Base-by-base conservation (phyloP, 148 eudicot genomes). In the Chenopodium album region DNA sequence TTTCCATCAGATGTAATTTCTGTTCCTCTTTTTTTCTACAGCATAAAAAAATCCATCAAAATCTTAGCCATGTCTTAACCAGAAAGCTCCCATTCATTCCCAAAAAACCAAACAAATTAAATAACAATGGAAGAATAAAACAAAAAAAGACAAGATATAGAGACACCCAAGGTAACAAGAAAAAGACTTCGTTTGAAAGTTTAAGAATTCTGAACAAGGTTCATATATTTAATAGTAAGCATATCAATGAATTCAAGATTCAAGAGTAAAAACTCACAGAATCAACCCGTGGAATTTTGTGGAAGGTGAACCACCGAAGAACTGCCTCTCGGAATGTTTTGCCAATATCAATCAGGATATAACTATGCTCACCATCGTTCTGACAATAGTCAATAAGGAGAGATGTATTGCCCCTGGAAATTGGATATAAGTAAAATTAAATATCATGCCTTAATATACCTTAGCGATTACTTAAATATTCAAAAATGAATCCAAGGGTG, bases 301-400 rank as follows among this genome's bases (percentile, higher is more conserved):
- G 88, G 68, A 82, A 82, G 69, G 98, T 92, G 84, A 95, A 95
- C 98, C 98, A 95, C 76, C 98, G 90, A 71, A 95, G 91, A 26
- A 91, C 98, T 86, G 90, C 93, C 85, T 93, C 98, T 78, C 97
- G 80, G 72, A 93, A 93, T 20, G 93, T 93, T 92, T 95, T 93
- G 69, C 98, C 98, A 83, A 90, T 91, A 88, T 93, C 98, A 50
- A 95, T 92, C 88, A 93, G 68, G 75, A 93, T 89, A 81, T 93
- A 95, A 56, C 81, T 85, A 81, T 90, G 94, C 54, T 89, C 88
- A 34, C 88, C 92, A 47, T 82, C 84, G 68, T 70, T 79, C 10
- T 71, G 83, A 74, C 88, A 88, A 88, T 91, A 93, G 81, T 95
- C 97, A 81, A 93, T 88, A 48, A 95, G 94, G 75, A 95, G 93